phyloP scores from a whole-genome alignment of 495 filamentous ascomycete species.

The Penicillium malachiteum region DNA sequence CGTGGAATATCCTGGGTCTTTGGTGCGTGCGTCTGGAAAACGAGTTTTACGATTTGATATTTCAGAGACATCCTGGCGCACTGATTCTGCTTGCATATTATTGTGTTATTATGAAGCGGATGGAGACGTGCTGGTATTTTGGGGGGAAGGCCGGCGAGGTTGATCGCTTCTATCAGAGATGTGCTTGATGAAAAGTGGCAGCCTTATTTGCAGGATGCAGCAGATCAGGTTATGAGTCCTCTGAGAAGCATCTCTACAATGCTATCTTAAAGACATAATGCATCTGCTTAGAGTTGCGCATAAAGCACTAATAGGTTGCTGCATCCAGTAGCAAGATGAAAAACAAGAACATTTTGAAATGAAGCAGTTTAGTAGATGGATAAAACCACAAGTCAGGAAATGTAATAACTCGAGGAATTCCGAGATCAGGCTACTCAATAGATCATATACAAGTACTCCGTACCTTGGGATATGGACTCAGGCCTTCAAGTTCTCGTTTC shows the following conservation, averaged over 20 bases:
- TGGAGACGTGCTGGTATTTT: constrained; percentile 34
- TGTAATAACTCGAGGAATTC: too few relatives aligned
- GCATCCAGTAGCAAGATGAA: too few relatives aligned
- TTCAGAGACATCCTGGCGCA: constrained; percentile 31
- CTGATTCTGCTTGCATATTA: constrained; percentile 40
- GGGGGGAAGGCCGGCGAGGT: constrained; percentile 27
- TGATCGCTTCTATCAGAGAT: constrained; percentile 26
- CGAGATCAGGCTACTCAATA: too few relatives aligned
- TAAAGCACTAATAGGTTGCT: too few relatives aligned
- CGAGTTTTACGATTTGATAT: constrained; percentile 28
- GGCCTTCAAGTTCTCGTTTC: too few relatives aligned
- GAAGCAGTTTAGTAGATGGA: too few relatives aligned
- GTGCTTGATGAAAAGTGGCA: constrained; percentile 29
- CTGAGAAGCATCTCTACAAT: not conserved
- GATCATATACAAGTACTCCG: too few relatives aligned
- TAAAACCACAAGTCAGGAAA: too few relatives aligned
- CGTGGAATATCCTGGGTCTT: constrained; percentile 18
- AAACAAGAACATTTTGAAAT: too few relatives aligned
- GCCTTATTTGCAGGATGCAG: constrained; percentile 22
- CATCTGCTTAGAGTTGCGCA: too few relatives aligned
- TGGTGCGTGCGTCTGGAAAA: constrained; percentile 35
- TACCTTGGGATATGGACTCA: too few relatives aligned
- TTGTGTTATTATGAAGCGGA: constrained; percentile 32
- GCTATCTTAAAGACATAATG: too few relatives aligned
- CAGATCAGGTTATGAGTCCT: not conserved